Evolutionary conservation across 2,329 filamentous ascomycete genomes (phyloP).

Genomic region (Xylaria sp.): DNA sequence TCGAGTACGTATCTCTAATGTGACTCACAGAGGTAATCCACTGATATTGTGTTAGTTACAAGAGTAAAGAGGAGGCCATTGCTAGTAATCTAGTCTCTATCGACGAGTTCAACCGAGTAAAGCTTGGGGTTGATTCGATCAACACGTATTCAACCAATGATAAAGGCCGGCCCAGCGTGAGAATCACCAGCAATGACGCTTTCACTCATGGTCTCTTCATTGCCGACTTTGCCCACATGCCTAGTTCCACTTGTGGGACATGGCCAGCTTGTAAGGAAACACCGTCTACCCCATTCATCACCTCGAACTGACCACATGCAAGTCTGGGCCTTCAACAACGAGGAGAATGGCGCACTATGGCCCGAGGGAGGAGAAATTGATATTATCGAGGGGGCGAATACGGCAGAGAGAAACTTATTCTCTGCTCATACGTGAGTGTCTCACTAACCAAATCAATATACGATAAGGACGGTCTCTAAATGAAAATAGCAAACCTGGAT

Average conservation of each 20-base stretch:
- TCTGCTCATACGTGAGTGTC: conserved; percentile 67
- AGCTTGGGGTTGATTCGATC: conserved; percentile 57
- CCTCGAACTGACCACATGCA: conserved; percentile 42
- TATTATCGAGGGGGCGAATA: conserved; percentile 76
- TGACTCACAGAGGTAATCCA: conserved; percentile 25
- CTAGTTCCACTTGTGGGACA: conserved; percentile 72
- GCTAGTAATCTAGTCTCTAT: conserved; percentile 55
- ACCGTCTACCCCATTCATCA: neutral
- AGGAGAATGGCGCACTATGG: conserved; percentile 62
- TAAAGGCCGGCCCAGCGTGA: conserved; percentile 67
- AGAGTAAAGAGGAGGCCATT: conserved; percentile 54
- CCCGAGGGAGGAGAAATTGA: conserved; percentile 72
- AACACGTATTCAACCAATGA: conserved; percentile 50
- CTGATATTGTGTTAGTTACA: conserved; percentile 52
- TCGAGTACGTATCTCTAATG: conserved; percentile 62
- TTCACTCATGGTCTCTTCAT: conserved; percentile 76
- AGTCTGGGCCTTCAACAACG: conserved; percentile 61
- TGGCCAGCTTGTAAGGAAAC: conserved; percentile 73
- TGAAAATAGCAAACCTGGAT: conserved; percentile 38
- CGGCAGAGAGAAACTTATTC: conserved; percentile 67
- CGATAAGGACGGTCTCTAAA: neutral
- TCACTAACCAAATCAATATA: neutral
- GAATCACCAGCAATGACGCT: conserved; percentile 70
- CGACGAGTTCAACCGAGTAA: conserved; percentile 56
- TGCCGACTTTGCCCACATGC: conserved; percentile 78